Evolutionary conservation across 495 filamentous ascomycete genomes (phyloP), one percentile per base, ranked within the genome.

Genomic region (Xanthoparmelia taractica): DNA sequence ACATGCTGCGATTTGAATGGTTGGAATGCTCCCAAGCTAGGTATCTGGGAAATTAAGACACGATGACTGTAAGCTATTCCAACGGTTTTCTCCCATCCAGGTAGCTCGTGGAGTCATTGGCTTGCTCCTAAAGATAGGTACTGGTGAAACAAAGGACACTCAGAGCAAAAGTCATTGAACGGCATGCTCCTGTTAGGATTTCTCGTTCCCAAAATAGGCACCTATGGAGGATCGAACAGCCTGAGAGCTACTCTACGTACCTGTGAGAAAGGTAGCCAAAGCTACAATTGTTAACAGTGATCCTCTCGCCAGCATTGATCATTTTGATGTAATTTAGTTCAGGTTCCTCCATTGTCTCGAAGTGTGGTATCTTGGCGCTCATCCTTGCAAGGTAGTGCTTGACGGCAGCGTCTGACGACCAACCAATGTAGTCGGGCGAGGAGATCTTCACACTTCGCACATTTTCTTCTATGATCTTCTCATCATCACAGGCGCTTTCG

Each of bases 281-380:
- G 69, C 85, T 89, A 70, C 92, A 88, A 67, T 97, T 96, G 78
- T 97, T 99, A 68, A 96, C 89, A 62, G 89, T 86, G 61, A 97
- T 83, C 55, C 86, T 78, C 73, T 95, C 86, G n/a, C 95, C 95
- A 11, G 95, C 95, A 70, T 99, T 97, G 67, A 96, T 95, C 92
- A 99, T 96, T 84, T 97, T 97, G 79, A 97, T 91, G 71, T 91
- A 99, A 70, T 97, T 96, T 61, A 97, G 78, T 63, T 96, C 91
- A 36, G 82, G 79, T 70, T 97, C 94, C 67, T 92, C 82, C 92
- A 99, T 97, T 0, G 91, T 96, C 75, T 97, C 93, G 68, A 96
- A 97, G 63, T 92, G 85, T 27, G 95, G 95, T 59, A 97, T 97
- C 63, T 94, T 91, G 55, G 87, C 86, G 59, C 89, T 84, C 70